Evolutionary conservation across 2,329 filamentous ascomycete species (phyloP).

Genomic region (Stagonosporopsis cucurbitacearum): DNA sequence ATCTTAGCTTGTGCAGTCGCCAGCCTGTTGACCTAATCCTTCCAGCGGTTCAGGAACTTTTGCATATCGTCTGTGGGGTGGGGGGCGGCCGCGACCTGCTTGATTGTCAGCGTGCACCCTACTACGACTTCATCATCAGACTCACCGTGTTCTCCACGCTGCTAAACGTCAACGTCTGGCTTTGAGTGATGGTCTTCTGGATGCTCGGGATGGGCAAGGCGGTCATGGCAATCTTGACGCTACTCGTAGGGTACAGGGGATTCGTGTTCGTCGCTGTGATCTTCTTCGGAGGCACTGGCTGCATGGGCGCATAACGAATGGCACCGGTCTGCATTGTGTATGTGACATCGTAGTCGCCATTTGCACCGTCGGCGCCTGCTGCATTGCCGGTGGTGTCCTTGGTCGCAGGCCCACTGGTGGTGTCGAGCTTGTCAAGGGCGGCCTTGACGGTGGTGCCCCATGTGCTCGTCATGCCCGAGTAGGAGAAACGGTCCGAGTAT

Average conservation of each 20-base stretch:
- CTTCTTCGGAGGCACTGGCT: constrained; percentile 63
- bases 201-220: constrained; percentile 54
- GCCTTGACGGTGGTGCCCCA: constrained; percentile 58
- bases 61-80: constrained; percentile 62
- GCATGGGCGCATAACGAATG: constrained; percentile 68
- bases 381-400: constrained; percentile 33
- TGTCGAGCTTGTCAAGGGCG: constrained; percentile 38
- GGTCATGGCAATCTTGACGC: constrained; percentile 59
- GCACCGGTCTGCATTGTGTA: constrained; percentile 64
- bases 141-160: constrained; percentile 67
- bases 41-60: constrained; percentile 65
- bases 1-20: background rate
- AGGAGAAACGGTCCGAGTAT: constrained; percentile 69
- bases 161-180: constrained; percentile 58
- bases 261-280: constrained; percentile 61
- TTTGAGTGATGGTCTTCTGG: constrained; percentile 60
- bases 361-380: constrained; percentile 32
- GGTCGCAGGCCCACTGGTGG: constrained; percentile 38
- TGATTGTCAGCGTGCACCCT: constrained; percentile 22
- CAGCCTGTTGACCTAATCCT: constrained; percentile 53
- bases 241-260: constrained; percentile 63
- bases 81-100: constrained; percentile 61
- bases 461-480: constrained; percentile 67
- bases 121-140: constrained; percentile 15
- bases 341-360: constrained; percentile 52